These are phyloP conservation scores for Rhizopus delemar DNA, from an alignment of 371 early-diverging fungal genomes.

Conservation along the genomic window DNA sequence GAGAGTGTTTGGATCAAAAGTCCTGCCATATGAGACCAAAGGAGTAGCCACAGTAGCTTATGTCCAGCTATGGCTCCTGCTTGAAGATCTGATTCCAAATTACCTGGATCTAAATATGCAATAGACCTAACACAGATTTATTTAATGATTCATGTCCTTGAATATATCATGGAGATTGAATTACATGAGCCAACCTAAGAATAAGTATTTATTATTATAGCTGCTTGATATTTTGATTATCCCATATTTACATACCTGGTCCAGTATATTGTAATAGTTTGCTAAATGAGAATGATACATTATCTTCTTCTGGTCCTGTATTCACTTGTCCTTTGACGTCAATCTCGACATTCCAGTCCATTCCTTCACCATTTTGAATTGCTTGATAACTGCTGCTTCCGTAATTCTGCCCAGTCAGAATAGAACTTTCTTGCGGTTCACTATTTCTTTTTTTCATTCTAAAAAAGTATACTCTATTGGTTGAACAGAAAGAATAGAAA, in stretches of 20 bases:
- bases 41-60: slow-evolving; percentile 64
- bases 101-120: slow-evolving; percentile 77
- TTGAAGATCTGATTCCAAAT: slow-evolving; percentile 73
- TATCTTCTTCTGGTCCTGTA: slow-evolving; percentile 27
- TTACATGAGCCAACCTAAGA: slow-evolving; percentile 50
- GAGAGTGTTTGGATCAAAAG: slow-evolving; percentile 66
- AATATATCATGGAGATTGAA: neutral
- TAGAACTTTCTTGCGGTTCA: neutral
- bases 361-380: slow-evolving; percentile 1
- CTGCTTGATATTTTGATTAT: neutral
- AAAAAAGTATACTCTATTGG: neutral
- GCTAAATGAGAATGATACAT: slow-evolving; percentile 35
- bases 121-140: slow-evolving; percentile 53
- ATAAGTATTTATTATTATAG: neutral
- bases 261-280: slow-evolving; percentile 56
- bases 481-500: neutral
- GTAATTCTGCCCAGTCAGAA: neutral
- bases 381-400: neutral
- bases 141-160: too few species aligned
- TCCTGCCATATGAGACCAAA: slow-evolving; percentile 63
- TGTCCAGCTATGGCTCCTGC: slow-evolving; percentile 69
- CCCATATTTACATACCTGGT: slow-evolving; percentile 37
- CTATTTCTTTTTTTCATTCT: neutral
- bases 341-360: slow-evolving; percentile 25
- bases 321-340: slow-evolving; percentile 41